Evolutionary conservation across 2,329 filamentous ascomycete genomes (phyloP).

Genomic region (Neonectria faginata): DNA sequence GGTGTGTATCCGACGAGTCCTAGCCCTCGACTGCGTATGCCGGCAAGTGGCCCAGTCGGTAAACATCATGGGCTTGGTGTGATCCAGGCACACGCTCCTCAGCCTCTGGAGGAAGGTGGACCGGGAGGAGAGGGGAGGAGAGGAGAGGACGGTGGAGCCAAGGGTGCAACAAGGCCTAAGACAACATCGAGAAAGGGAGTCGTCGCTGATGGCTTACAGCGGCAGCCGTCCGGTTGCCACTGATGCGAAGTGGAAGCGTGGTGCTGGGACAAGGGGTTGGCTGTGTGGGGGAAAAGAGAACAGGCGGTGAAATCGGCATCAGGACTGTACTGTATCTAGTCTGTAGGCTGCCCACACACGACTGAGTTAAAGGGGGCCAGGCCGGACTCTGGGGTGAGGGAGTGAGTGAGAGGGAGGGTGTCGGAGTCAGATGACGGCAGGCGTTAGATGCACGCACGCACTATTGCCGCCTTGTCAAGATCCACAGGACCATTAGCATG

Average conservation of each 20-base stretch:
- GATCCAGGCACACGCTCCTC: slow-evolving; percentile 35
- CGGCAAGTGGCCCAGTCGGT: slow-evolving; percentile 32
- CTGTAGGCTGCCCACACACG: slow-evolving; percentile 19
- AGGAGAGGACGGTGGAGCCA: slow-evolving; percentile 22
- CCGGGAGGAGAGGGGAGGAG: background rate
- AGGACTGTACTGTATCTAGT: slow-evolving; percentile 3
- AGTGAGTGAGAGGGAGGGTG: slow-evolving; percentile 9
- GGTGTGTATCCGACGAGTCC: slow-evolving; percentile 32
- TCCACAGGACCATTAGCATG: slow-evolving; percentile 26
- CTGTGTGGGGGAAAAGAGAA: slow-evolving; percentile 39
- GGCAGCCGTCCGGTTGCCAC: slow-evolving; percentile 33
- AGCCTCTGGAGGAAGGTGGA: slow-evolving; percentile 37
- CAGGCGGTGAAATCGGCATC: slow-evolving; percentile 44
- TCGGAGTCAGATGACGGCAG: slow-evolving; percentile 26
- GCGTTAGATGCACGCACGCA: slow-evolving; percentile 34
- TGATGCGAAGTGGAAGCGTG: slow-evolving; percentile 36
- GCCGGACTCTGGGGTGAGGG: slow-evolving; percentile 14
- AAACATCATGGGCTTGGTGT: slow-evolving; percentile 32
- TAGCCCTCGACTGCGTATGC: slow-evolving; percentile 11
- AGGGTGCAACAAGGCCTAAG: slow-evolving; percentile 29
- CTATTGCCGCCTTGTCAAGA: slow-evolving; percentile 30
- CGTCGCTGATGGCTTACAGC: slow-evolving; percentile 34
- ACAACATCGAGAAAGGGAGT: slow-evolving; percentile 26
- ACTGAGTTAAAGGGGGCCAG: slow-evolving; percentile 7
- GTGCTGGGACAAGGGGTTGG: slow-evolving; percentile 35